phyloP scores from a whole-genome alignment of 148 eudicot genomes.

The Mesembryanthemum crystallinum region DNA sequence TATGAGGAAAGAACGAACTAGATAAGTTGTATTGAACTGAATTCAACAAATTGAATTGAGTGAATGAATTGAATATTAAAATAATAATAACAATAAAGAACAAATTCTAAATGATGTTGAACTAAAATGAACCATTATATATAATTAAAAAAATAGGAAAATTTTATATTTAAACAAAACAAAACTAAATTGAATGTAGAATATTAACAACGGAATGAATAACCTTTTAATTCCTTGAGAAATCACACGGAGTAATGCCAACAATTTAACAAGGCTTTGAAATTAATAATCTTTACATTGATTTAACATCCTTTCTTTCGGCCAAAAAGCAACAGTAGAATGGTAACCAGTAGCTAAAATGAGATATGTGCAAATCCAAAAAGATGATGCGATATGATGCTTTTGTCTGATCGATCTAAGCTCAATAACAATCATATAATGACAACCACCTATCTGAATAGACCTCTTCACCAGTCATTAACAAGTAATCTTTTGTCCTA shows the following conservation, averaged over 20 bases:
- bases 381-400: neutral
- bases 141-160: too few species aligned
- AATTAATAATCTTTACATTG: neutral
- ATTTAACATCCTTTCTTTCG: slow-evolving; percentile 26
- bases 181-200: neutral
- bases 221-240: too few species aligned
- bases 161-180: too few species aligned
- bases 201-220: too few species aligned
- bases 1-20: too few species aligned
- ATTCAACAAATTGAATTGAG: too few species aligned
- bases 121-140: too few species aligned
- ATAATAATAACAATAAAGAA: too few species aligned
- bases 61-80: too few species aligned
- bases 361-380: slow-evolving; percentile 27
- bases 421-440: slow-evolving; percentile 23
- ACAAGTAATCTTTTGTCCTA: neutral
- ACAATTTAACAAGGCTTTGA: neutral
- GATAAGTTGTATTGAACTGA: too few species aligned
- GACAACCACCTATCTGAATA: slow-evolving; percentile 18
- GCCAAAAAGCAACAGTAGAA: slow-evolving; percentile 25
- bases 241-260: too few species aligned
- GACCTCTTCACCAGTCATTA: neutral
- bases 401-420: neutral
- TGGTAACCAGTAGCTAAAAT: neutral
- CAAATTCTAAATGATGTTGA: too few species aligned